Base-by-base conservation (phyloP, 2,329 filamentous ascomycete species). In the Chaetoscypha palmicola region DNA sequence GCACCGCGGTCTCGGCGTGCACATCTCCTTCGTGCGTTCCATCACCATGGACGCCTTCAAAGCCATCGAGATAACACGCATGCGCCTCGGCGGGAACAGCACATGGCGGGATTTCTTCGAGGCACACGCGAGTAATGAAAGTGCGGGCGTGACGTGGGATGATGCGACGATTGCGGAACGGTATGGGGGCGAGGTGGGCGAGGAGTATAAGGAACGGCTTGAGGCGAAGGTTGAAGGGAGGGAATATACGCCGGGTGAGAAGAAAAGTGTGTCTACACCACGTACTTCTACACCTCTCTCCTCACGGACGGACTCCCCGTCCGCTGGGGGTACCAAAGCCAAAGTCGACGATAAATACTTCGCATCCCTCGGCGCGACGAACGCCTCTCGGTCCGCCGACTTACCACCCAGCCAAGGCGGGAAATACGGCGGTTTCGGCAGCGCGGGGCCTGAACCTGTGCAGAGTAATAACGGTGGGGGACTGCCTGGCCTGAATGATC, bases 1-100 rank as follows among this genome's bases (percentile, higher is more conserved):
- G 41, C 92, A 98, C 69, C 85, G 92, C 51, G 89, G 89, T 2
- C 79, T 98, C 22, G 92, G 92, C 49, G 92, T 98, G 26, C 92
- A 98, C 72, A 95, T 98, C 66, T 95, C 89, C 63, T 98, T 98
- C 69, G 90, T 98, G 52, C 85, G 92, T 48, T 92, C 86, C 60
- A 92, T 97, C 61, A 95, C 88, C 50, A 98, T 98, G 92, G 92
- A 98, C 69, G 89, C 89, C 45, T 97, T 98, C 73, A 98, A 98
- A 66, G 79, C 81, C 52, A 77, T 77, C 58, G 92, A 98, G 68
- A 91, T 97, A 59, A 83, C 87, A 66, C 84, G 90, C 55, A 97
- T 98, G 92, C 80, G 90, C 47, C 73, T 85, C 17, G 92, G 91
- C 35, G 92, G 92, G 42, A 98, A 98, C 67, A 81, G 84, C 49